Conservation (phyloP, 805 yeast species). For the Ogataea allantospora region DNA sequence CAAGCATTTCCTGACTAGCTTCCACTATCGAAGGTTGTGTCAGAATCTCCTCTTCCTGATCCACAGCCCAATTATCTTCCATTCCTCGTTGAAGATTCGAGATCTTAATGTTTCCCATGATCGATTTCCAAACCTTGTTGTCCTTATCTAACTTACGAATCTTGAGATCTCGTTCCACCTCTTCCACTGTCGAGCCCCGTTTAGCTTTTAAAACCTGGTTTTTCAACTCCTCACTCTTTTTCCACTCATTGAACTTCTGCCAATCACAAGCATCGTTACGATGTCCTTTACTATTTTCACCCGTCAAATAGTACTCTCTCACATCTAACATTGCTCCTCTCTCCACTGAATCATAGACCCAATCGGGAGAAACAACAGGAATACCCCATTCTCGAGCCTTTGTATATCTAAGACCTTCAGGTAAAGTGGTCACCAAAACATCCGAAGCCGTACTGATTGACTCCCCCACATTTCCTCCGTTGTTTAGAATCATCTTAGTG, state of each 20-base stretch:
- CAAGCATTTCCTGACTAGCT: conserved; percentile 1
- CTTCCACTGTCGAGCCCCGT: conserved; percentile 1
- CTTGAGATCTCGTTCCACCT: conserved; percentile 25
- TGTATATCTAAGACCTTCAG: conserved; percentile 51
- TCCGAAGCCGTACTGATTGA: conserved; percentile 45
- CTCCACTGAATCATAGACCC: conserved; percentile 46
- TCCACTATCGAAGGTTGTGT: background rate
- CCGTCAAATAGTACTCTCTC: conserved; percentile 37
- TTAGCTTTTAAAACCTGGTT: conserved; percentile 12
- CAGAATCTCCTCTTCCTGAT: conserved; percentile 8
- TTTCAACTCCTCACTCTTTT: conserved; percentile 9
- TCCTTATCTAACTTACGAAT: conserved; percentile 24
- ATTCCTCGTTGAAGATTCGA: conserved; percentile 10
- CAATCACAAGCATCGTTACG: conserved; percentile 39
- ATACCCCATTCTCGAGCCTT: conserved; percentile 54
- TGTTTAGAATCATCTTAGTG: conserved; percentile 31
- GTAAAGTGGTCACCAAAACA: conserved; percentile 49
- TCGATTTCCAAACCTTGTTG: conserved; percentile 25
- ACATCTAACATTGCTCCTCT: conserved; percentile 43
- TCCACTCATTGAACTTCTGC: conserved; percentile 28
- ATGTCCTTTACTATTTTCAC: conserved; percentile 22
- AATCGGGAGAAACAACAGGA: conserved; percentile 54
- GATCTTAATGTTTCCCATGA: conserved; percentile 23
- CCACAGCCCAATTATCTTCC: conserved; percentile 13
- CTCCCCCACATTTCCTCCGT: conserved; percentile 52